phyloP scores from a whole-genome alignment of 2,329 filamentous ascomycete species.

The Colletotrichum tabaci region DNA sequence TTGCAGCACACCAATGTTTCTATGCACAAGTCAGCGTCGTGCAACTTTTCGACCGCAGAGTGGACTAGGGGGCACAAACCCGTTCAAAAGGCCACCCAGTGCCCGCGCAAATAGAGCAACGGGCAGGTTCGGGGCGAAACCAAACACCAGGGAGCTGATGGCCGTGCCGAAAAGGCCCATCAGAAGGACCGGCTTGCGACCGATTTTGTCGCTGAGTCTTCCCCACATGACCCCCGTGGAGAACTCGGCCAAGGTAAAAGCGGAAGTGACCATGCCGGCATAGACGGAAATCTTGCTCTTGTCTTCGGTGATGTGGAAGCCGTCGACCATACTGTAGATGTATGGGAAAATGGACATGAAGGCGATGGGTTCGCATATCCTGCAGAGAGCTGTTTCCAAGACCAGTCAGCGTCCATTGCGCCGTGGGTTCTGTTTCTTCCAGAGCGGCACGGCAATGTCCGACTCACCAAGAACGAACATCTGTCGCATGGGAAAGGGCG shows the following conservation, averaged over 20 bases:
- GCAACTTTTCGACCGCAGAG: neutral
- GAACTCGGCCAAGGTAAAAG: constrained; percentile 97
- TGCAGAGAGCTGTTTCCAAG: constrained; percentile 79
- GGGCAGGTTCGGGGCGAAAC: constrained; percentile 86
- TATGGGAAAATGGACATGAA: constrained; percentile 99
- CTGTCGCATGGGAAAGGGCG: constrained; percentile 59
- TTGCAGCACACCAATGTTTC: constrained; percentile 94
- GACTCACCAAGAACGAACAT: constrained; percentile 66
- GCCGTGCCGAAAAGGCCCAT: constrained; percentile 93
- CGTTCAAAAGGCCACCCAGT: constrained; percentile 91
- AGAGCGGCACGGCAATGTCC: neutral
- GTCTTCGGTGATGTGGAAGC: constrained; percentile 87
- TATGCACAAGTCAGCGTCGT: constrained; percentile 53
- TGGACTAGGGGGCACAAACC: constrained; percentile 70
- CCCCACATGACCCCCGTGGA: constrained; percentile 95
- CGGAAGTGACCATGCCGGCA: constrained; percentile 94
- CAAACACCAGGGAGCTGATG: constrained; percentile 92
- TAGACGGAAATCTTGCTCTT: constrained; percentile 89
- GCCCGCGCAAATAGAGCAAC: constrained; percentile 90
- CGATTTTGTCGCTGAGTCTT: constrained; percentile 89
- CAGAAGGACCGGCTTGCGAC: constrained; percentile 92
- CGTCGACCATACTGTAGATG: constrained; percentile 96
- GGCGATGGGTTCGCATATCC: constrained; percentile 98
- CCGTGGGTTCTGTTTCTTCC: neutral
- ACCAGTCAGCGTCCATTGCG: constrained; percentile 7